These are phyloP conservation scores for Plenodomus biglobosus DNA, from an alignment of 2,329 filamentous ascomycete genomes.

Conservation along the genomic window DNA sequence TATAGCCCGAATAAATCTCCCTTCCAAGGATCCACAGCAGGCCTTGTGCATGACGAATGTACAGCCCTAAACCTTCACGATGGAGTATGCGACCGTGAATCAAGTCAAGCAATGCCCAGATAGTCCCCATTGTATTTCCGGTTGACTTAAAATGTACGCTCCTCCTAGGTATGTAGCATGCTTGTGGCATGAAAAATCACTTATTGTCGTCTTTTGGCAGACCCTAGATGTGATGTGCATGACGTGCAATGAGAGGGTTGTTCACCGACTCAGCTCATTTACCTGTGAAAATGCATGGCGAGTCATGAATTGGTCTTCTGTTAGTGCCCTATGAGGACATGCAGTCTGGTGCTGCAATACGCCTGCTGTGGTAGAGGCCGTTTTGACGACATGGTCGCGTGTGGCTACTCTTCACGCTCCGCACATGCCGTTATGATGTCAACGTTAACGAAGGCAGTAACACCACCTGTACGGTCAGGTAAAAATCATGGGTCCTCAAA, in stretches of 20 bases:
- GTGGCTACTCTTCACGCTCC: slow-evolving; percentile 28
- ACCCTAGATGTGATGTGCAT: slow-evolving; percentile 56
- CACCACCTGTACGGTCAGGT: slow-evolving; percentile 24
- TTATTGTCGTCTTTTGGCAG: slow-evolving; percentile 37
- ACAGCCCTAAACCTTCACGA: slow-evolving; percentile 50
- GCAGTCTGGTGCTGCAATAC: slow-evolving; percentile 50
- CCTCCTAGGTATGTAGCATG: slow-evolving; percentile 53
- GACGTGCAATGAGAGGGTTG: slow-evolving; percentile 56
- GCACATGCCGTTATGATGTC: slow-evolving; percentile 29
- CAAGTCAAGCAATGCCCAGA: too few relatives aligned
- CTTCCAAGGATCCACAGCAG: slow-evolving; percentile 51
- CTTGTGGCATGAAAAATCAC: slow-evolving; percentile 45
- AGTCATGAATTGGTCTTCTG: slow-evolving; percentile 40
- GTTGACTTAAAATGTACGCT: slow-evolving; percentile 49
- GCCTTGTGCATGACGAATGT: slow-evolving; percentile 59
- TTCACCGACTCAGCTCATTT: slow-evolving; percentile 55
- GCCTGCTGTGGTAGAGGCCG: slow-evolving; percentile 56
- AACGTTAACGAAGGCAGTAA: slow-evolving; percentile 32
- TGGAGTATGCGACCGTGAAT: slow-evolving; percentile 40
- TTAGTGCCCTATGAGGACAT: slow-evolving; percentile 51
- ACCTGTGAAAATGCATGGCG: slow-evolving; percentile 54
- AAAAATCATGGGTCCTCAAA: slow-evolving; percentile 22
- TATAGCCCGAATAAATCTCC: slow-evolving; percentile 56
- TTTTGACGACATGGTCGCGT: slow-evolving; percentile 25
- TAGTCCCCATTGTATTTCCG: slow-evolving; percentile 52